Evolutionary conservation across 352 stramenopile species (phyloP).

Genomic region (Phytophthora cactorum): DNA sequence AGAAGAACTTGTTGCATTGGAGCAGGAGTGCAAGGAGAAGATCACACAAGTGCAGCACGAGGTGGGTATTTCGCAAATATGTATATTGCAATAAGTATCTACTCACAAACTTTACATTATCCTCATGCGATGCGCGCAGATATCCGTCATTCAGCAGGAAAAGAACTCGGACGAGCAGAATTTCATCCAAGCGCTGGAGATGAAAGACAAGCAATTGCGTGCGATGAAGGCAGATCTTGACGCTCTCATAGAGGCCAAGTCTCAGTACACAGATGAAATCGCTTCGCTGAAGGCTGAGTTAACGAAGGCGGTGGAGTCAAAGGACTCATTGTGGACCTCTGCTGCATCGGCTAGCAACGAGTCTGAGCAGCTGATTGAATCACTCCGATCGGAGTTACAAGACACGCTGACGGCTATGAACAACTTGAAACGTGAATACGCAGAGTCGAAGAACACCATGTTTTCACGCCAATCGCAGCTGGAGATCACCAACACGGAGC

Average conservation of each 20-base stretch:
- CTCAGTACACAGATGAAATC: conserved; percentile 45
- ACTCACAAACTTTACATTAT: conserved; percentile 1
- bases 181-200: conserved; percentile 72
- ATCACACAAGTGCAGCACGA: conserved; percentile 68
- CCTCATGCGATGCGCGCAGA: conserved; percentile 22
- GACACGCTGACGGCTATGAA: conserved; percentile 66
- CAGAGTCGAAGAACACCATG: conserved; percentile 70
- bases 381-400: conserved; percentile 67
- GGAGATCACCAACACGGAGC: conserved; percentile 76
- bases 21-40: conserved; percentile 76
- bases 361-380: conserved; percentile 65
- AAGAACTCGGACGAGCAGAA: conserved; percentile 76
- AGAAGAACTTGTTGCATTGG: conserved; percentile 79
- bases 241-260: conserved; percentile 42
- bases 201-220: conserved; percentile 74
- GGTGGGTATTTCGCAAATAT: conserved; percentile 26
- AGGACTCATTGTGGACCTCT: conserved; percentile 73
- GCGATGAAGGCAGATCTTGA: conserved; percentile 52
- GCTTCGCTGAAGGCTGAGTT: conserved; percentile 55
- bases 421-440: conserved; percentile 69
- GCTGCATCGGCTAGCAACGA: conserved; percentile 72
- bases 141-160: conserved; percentile 56
- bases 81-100: background rate
- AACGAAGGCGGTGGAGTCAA: conserved; percentile 57
- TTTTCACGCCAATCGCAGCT: conserved; percentile 77